phyloP scores from a whole-genome alignment of 2,329 filamentous ascomycete genomes.

The Penicillium corylophilum region DNA sequence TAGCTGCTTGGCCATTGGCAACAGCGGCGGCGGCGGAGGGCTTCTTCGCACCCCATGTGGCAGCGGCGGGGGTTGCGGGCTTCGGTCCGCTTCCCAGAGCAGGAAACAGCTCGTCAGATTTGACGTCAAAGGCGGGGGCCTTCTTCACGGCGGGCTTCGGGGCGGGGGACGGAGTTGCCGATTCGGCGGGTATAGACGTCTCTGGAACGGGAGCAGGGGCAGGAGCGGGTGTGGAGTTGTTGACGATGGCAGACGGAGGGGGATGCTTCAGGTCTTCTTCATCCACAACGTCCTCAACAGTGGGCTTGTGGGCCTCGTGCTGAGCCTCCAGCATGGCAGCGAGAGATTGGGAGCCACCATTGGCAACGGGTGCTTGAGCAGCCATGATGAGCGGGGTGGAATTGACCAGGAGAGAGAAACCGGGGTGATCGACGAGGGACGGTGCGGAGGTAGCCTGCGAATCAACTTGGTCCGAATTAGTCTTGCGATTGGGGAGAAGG shows the following conservation, averaged over 20 bases:
- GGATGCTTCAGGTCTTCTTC: constrained; percentile 68
- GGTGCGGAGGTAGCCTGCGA: constrained; percentile 14
- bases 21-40: constrained; percentile 38
- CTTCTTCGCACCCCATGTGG: constrained; percentile 73
- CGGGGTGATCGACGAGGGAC: constrained; percentile 5
- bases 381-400: constrained; percentile 29
- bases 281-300: constrained; percentile 77
- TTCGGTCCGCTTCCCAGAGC: constrained; percentile 74
- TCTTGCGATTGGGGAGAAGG: constrained; percentile 7
- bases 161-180: constrained; percentile 38
- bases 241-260: constrained; percentile 48
- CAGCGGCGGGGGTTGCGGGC: constrained; percentile 60
- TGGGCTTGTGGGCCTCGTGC: constrained; percentile 61
- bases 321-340: constrained; percentile 55
- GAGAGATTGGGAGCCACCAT: constrained; percentile 45
- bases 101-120: constrained; percentile 92
- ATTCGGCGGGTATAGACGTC: constrained; percentile 24
- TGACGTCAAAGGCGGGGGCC: constrained; percentile 66
- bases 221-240: constrained; percentile 30
- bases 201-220: constrained; percentile 19
- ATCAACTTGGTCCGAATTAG: constrained; percentile 16
- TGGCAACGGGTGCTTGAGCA: constrained; percentile 33
- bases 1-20: constrained; percentile 47
- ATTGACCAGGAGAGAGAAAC: constrained; percentile 1
- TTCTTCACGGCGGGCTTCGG: constrained; percentile 42